Conservation (phyloP, 208 protist species). For the Trypanosoma avium region DNA sequence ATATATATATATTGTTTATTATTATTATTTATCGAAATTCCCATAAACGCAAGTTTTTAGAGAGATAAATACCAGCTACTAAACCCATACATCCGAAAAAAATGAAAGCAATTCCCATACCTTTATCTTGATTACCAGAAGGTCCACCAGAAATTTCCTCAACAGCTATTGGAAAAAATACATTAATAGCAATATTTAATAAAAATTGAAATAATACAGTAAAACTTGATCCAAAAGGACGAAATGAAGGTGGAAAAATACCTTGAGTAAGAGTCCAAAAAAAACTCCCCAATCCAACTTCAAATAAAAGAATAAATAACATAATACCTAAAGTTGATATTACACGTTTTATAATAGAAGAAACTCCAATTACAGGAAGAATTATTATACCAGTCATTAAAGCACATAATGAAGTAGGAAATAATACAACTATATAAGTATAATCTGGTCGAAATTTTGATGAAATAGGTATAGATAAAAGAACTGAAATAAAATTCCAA, state of each 20-base stretch:
- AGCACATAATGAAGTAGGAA: constrained; percentile 28
- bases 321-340: constrained; percentile 38
- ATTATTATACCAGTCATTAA: constrained; percentile 27
- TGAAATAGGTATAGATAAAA: constrained; percentile 36
- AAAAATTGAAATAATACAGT: constrained; percentile 31
- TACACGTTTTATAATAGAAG: constrained; percentile 27
- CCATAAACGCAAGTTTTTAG: constrained; percentile 17
- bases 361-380: constrained; percentile 23
- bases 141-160: constrained; percentile 39
- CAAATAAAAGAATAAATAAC: constrained; percentile 41
- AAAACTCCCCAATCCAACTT: constrained; percentile 41
- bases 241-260: constrained; percentile 41
- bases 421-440: constrained; percentile 24
- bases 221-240: constrained; percentile 27
- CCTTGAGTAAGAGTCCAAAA: constrained; percentile 40
- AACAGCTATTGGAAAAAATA: constrained; percentile 40
- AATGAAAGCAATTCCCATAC: constrained; percentile 38
- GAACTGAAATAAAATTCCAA: constrained; percentile 44
- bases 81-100: constrained; percentile 16
- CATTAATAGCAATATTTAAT: constrained; percentile 41
- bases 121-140: constrained; percentile 48
- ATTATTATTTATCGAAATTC: background rate
- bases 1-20: background rate
- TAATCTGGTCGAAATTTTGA: constrained; percentile 18
- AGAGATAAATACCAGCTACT: constrained; percentile 1